These are phyloP conservation scores for Polyporus tsugae DNA, from an alignment of 1,284 basidiomycete species.

Conservation along the genomic window DNA sequence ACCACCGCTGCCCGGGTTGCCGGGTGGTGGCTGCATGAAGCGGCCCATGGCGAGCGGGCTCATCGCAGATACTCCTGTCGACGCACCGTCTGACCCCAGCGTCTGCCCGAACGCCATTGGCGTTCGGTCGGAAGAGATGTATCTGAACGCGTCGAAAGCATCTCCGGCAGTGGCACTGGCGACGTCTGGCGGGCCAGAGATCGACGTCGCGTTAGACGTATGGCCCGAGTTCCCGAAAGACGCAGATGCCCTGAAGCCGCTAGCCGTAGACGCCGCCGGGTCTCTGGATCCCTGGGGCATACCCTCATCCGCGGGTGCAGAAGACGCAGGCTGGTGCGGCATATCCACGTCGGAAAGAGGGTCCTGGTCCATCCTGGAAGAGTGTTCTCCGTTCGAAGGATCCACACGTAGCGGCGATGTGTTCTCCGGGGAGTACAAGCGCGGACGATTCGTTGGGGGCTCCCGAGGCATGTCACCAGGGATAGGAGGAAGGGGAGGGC, in stretches of 20 bases:
- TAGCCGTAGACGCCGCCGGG: conserved; percentile 27
- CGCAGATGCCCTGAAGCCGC: conserved; percentile 20
- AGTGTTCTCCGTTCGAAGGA: neutral
- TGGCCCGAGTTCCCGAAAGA: neutral
- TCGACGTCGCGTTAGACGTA: conserved; percentile 19
- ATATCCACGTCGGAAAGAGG: neutral
- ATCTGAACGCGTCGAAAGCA: conserved; percentile 36
- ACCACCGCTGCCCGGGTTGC: conserved; percentile 5
- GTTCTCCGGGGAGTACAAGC: conserved; percentile 45
- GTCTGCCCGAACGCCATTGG: neutral
- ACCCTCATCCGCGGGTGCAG: conserved; percentile 5
- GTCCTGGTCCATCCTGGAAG: neutral
- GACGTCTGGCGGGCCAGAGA: neutral
- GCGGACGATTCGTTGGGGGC: conserved; percentile 54
- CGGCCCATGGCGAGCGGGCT: conserved; percentile 6
- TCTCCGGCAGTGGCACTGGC: neutral
- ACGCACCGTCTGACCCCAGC: neutral
- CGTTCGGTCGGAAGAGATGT: conserved; percentile 24
- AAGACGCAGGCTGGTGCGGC: neutral
- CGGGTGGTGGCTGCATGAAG: neutral
- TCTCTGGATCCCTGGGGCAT: conserved; percentile 31
- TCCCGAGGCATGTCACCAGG: conserved; percentile 40
- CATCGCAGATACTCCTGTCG: conserved; percentile 5
- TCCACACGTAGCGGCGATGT: neutral
- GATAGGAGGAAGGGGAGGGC: conserved; percentile 45